Evolutionary conservation across 768 basidiomycete genomes (phyloP).

Genomic region (Russula emetica): DNA sequence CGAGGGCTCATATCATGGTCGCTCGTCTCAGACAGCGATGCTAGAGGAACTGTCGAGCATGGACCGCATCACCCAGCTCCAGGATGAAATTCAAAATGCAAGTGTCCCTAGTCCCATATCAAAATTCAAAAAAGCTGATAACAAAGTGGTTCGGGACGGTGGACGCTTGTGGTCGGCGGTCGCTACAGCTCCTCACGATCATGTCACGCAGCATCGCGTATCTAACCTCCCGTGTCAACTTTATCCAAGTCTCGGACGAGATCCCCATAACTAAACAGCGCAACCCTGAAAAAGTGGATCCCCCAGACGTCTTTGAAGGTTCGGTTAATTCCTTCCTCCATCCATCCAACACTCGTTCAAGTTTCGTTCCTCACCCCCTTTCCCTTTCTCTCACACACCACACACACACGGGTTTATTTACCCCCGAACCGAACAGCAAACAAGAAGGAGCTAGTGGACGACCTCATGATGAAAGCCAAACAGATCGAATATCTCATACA

Average conservation of each 20-base stretch:
- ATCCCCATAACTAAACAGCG: constrained; percentile 83
- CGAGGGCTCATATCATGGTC: background rate
- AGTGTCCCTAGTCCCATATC: constrained; percentile 9
- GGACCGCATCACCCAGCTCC: constrained; percentile 94
- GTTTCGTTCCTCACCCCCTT: background rate
- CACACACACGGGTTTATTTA: no score
- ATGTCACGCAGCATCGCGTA: constrained; percentile 82
- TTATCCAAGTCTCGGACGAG: constrained; percentile 70
- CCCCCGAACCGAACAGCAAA: constrained; percentile 51
- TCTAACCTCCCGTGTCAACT: constrained; percentile 70
- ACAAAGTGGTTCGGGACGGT: no score
- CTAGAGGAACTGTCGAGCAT: constrained; percentile 90
- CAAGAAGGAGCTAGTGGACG: constrained; percentile 76
- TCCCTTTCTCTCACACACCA: background rate
- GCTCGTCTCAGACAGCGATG: constrained; percentile 59
- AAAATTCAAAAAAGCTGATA: background rate
- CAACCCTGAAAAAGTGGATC: constrained; percentile 65
- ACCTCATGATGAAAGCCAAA: constrained; percentile 82
- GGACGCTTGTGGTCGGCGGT: no score
- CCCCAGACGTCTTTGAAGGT: constrained; percentile 76
- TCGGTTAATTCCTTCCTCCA: constrained; percentile 10
- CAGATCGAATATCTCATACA: constrained; percentile 84
- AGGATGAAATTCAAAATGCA: constrained; percentile 90
- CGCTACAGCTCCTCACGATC: constrained; percentile 69
- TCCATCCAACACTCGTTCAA: no score